phyloP scores from a whole-genome alignment of 768 basidiomycete genomes.

The Psilocybe cubensis region DNA sequence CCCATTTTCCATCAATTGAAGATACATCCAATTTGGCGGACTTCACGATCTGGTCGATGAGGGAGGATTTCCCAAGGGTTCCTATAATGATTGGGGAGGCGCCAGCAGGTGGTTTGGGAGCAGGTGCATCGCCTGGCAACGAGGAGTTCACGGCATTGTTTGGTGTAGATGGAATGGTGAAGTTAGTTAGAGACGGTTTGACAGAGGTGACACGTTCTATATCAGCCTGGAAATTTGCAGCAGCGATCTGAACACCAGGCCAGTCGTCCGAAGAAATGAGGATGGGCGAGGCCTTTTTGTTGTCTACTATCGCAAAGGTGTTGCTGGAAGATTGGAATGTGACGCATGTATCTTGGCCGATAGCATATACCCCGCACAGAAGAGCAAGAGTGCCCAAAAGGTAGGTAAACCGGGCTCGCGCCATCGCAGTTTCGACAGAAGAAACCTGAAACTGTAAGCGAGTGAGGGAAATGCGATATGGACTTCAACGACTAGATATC shows the following conservation, averaged over 20 bases:
- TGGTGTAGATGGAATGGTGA: slow-evolving; percentile 34
- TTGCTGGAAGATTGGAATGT: slow-evolving; percentile 40
- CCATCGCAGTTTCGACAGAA: slow-evolving; percentile 10
- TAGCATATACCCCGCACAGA: slow-evolving; percentile 31
- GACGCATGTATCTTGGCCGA: slow-evolving; percentile 55
- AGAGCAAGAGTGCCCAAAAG: slow-evolving; percentile 20
- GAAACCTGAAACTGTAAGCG: background rate
- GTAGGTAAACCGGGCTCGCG: slow-evolving; percentile 18
- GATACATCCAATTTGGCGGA: slow-evolving; percentile 57
- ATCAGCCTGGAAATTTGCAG: slow-evolving; percentile 61
- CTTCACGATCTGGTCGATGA: slow-evolving; percentile 57
- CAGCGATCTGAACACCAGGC: slow-evolving; percentile 66
- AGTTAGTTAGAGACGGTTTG: slow-evolving; percentile 53
- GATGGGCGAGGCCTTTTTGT: slow-evolving; percentile 49
- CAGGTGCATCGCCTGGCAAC: background rate
- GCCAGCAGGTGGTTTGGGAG: slow-evolving; percentile 28
- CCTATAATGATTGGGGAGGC: slow-evolving; percentile 67
- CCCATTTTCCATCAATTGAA: slow-evolving; percentile 67
- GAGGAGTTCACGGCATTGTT: slow-evolving; percentile 15
- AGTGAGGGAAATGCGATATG: background rate
- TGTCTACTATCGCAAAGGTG: slow-evolving; percentile 48
- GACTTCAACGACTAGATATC: background rate
- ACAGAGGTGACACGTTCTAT: slow-evolving; percentile 62
- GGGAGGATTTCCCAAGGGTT: slow-evolving; percentile 59
- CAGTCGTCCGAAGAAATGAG: slow-evolving; percentile 60